Percentiles rank a stretch among this genome's conserved stretches.
phyloP scores from a whole-genome alignment of 148 eudicot genomes.

The Rhododendron henanense region DNA sequence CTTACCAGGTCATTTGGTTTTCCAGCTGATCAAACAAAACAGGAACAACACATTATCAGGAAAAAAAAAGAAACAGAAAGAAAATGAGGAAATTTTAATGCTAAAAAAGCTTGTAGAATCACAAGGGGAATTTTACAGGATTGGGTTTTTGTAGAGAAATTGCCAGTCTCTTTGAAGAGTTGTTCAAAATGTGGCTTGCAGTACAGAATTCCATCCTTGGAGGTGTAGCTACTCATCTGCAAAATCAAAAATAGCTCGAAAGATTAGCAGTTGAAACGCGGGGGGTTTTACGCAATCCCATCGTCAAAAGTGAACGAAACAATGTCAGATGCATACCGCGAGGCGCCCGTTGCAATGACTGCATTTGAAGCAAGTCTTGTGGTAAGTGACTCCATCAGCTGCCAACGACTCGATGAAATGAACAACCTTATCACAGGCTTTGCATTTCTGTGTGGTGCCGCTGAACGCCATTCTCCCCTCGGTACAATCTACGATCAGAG shows the following conservation, averaged over 20 bases:
- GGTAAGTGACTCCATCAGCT: conserved; percentile 72
- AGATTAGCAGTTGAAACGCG: not conserved
- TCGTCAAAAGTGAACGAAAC: not conserved
- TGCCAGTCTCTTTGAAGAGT: conserved; percentile 52
- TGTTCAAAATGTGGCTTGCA: conserved; percentile 94
- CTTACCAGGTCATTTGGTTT: conserved; percentile 42
- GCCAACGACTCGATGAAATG: conserved; percentile 66
- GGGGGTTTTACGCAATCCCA: not conserved
- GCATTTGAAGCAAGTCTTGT: conserved; percentile 79
- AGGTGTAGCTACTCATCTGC: conserved; percentile 55
- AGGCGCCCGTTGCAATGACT: conserved; percentile 69
- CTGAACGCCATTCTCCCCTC: conserved; percentile 45
- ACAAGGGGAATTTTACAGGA: conserved; percentile 33
- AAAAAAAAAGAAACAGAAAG: not conserved
- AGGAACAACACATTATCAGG: not conserved
- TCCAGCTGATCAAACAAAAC: conserved; percentile 29
- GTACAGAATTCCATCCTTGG: conserved; percentile 55
- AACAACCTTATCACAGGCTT: conserved; percentile 78
- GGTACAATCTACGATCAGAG: not conserved
- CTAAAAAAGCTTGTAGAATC: not conserved
- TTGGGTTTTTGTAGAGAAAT: conserved; percentile 26
- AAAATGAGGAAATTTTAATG: not conserved
- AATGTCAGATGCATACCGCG: conserved; percentile 30
- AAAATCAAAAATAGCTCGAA: not conserved
- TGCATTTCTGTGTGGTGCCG: conserved; percentile 80